These are phyloP conservation scores for Trichoderma simmonsii DNA, from an alignment of 2,329 filamentous ascomycete genomes.

Conservation along the genomic window DNA sequence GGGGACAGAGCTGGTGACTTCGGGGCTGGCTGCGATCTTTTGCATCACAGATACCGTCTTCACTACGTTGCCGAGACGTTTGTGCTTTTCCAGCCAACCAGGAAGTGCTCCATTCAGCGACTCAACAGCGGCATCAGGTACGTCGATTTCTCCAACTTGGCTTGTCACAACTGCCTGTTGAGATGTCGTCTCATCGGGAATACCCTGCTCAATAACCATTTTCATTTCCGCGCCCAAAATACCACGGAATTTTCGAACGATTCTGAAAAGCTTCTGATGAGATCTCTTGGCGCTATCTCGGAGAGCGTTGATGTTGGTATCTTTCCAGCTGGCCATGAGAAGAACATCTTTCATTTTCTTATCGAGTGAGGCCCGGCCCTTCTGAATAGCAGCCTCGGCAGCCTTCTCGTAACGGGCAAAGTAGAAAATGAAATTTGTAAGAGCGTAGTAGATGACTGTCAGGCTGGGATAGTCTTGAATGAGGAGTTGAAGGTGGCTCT, in stretches of 20 bases:
- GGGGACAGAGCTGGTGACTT: slow-evolving; percentile 53
- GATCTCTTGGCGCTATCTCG: slow-evolving; percentile 86
- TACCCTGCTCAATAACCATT: slow-evolving; percentile 55
- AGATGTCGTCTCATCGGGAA: slow-evolving; percentile 49
- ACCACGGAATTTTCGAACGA: slow-evolving; percentile 84
- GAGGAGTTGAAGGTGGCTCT: slow-evolving; percentile 63
- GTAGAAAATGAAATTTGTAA: slow-evolving; percentile 74
- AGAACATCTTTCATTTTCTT: slow-evolving; percentile 93
- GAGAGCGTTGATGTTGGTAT: slow-evolving; percentile 88
- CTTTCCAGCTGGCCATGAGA: slow-evolving; percentile 93
- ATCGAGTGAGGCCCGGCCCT: slow-evolving; percentile 72
- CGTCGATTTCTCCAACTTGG: neutral
- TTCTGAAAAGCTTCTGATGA: slow-evolving; percentile 85
- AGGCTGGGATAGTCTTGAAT: slow-evolving; percentile 57
- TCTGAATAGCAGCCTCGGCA: slow-evolving; percentile 62
- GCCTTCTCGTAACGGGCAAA: slow-evolving; percentile 68
- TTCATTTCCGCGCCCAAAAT: slow-evolving; percentile 75
- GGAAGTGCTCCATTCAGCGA: slow-evolving; percentile 30
- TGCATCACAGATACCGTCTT: slow-evolving; percentile 74
- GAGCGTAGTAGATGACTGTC: slow-evolving; percentile 56
- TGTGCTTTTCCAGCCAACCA: slow-evolving; percentile 46
- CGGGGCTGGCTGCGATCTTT: slow-evolving; percentile 53
- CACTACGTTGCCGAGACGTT: slow-evolving; percentile 67
- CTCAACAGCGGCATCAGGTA: slow-evolving; percentile 22
- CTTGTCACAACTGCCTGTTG: slow-evolving; percentile 5